Base-by-base conservation (phyloP, 352 stramenopile species). In the Phytophthora colocasiae region DNA sequence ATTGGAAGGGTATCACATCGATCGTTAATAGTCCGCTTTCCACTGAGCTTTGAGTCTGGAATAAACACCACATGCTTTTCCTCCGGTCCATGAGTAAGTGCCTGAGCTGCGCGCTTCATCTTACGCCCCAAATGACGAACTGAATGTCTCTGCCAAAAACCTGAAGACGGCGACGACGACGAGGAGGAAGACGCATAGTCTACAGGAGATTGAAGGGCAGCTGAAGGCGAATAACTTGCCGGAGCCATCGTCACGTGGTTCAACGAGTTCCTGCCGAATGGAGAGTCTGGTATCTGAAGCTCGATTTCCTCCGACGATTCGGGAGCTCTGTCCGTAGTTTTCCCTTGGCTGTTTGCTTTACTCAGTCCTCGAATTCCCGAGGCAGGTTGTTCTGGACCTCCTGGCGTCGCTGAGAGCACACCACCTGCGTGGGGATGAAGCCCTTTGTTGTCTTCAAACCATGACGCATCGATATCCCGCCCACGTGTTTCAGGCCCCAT, bases 391-490 rank as follows among this genome's bases (percentile, higher is more conserved):
- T 68, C 52, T 17, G 39, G 46, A 39, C 46, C 39, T 55, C 45
- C 43, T 2, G 57, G 56, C 1, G 63, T 54, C 17, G n/a, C 41
- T 1, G 55, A 59, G 29, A 69, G 40, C 15, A 58, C 66, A 12
- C 53, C 59, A 57, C 40, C 50, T 4, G 32, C 34, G 10, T 40
- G 60, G 2, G 41, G 31, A 12, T 66, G 63, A 3, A 62, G 52
- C 1, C 29, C 59, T 24, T 66, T 67, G 36, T 70, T 68, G 50
- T 63, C 58, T 41, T 64, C 44, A 19, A 76, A 64, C 62, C 63
- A 76, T 6, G 63, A 58, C 9, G 63, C 63, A 52, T 84, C 76
- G 15, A 84, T 75, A 48, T 85, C 69, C n/a, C 67, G 63, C 12
- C 64, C 65, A 31, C 58, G 56, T 2, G 70, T 80, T 49, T 82